These are phyloP conservation scores for Schwanniomyces vanrijiae DNA, from an alignment of 805 yeast genomes.

Conservation along the genomic window DNA sequence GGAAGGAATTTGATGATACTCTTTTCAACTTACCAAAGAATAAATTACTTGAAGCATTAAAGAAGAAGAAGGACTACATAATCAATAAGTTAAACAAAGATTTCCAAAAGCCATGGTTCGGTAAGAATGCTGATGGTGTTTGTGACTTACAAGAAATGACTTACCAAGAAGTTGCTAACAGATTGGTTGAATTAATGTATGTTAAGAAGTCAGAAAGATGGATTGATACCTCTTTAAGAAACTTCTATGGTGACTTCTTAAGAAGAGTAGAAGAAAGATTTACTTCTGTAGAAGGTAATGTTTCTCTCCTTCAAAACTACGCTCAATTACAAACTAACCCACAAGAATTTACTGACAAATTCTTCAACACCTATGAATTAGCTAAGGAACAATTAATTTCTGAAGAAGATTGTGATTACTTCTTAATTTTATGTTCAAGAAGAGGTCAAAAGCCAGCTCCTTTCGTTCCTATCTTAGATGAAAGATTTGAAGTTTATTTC, in stretches of 20 bases:
- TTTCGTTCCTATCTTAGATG: conserved; percentile 92
- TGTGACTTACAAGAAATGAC: conserved; percentile 96
- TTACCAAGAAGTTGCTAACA: conserved; percentile 82
- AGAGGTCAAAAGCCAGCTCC: conserved; percentile 97
- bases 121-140: conserved; percentile 70
- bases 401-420: conserved; percentile 94
- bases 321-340: conserved; percentile 66
- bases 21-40: conserved; percentile 88
- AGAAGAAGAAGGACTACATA: conserved; percentile 81
- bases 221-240: conserved; percentile 85
- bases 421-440: conserved; percentile 76
- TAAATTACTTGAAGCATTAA: conserved; percentile 77
- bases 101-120: conserved; percentile 98
- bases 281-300: conserved; percentile 49
- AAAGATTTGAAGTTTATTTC: conserved; percentile 92
- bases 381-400: conserved; percentile 82
- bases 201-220: conserved; percentile 77
- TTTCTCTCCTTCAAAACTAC: conserved; percentile 74
- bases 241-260: conserved; percentile 80
- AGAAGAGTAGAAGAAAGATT: conserved; percentile 98
- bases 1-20: conserved; percentile 97
- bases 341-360: conserved; percentile 51
- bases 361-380: conserved; percentile 69
- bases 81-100: conserved; percentile 86
- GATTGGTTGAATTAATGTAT: conserved; percentile 86